Base-by-base conservation (phyloP, 768 basidiomycete genomes). In the Royoungia palumana region DNA sequence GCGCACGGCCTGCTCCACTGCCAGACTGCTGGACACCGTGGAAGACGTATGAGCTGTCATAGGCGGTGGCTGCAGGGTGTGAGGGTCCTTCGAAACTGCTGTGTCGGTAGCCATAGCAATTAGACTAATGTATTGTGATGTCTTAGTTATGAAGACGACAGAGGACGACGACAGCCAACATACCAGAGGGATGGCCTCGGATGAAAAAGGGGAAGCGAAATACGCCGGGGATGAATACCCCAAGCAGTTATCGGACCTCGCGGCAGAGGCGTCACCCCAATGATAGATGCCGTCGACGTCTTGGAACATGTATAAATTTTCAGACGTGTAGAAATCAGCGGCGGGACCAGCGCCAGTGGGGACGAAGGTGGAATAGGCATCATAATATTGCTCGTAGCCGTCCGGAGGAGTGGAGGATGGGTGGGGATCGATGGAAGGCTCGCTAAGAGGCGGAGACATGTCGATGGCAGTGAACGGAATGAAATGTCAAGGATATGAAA, bases 281-380 rank as follows among this genome's bases (percentile, higher is more conserved):
- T 50, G 55, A 50, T 68, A 68, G 43, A 46, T 44, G 46, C 64
- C 61, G 35, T 61, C 56, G 35, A 41, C 30, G 52, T 63, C 64
- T 41, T 66, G 64, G 52, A 54, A 64, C 44, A 66, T 36, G 54
- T 54, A 60, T 6, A 63, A 50, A 47, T 64, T 68, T 55, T 57
- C 64, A 17, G 64, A 53, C 0, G 62, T 50, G 35, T 64, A 60
- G 51, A 55, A 56, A 52, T 66, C 61, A 8, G 61, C 42, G 30
- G 25, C 36, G 42, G 47, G 47, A 13, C 19, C 49, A 47, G 57
- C 12, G 24, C 24, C 32, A 6, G 53, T 16, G 39, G 63, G 55
- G 38, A 32, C 39, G 50, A 65, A 47, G 32, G 63, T 14, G 1
- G 56, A 16, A 37, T 50, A 57, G 16, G 56, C 0, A 32, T 65